phyloP scores from a whole-genome alignment of 1,139 yeast genomes.

The Yamadazyma atlantica region DNA sequence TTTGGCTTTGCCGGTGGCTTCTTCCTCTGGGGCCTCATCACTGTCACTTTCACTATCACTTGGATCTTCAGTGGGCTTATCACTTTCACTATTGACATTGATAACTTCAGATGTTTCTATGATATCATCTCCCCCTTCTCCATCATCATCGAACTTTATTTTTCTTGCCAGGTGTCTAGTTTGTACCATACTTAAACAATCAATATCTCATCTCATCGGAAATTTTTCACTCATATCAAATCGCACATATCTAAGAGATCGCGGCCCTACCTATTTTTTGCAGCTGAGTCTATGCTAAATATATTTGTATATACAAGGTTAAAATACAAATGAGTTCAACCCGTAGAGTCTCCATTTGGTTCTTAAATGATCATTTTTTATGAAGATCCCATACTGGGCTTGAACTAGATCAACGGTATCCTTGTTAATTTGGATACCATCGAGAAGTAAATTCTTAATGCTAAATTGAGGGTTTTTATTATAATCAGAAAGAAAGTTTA shows the following conservation, averaged over 20 bases:
- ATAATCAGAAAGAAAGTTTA: conserved; percentile 25
- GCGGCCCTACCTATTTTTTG: too few relatives aligned
- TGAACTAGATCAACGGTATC: conserved; percentile 29
- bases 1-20: conserved; percentile 32
- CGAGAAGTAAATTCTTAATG: conserved; percentile 27
- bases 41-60: conserved; percentile 27
- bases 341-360: conserved; percentile 40
- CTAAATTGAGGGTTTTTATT: conserved; percentile 6
- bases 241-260: too few relatives aligned
- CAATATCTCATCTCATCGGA: conserved; percentile 9
- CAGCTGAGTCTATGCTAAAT: background rate
- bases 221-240: background rate
- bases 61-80: conserved; percentile 8
- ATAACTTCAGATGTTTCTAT: background rate
- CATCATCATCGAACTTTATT: conserved; percentile 28
- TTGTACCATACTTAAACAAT: conserved; percentile 19
- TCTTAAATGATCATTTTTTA: conserved; percentile 28
- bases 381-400: conserved; percentile 19
- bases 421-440: conserved; percentile 36
- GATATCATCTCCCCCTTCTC: conserved; percentile 20
- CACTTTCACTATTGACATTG: conserved; percentile 4
- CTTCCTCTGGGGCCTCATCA: conserved; percentile 54
- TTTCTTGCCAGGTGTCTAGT: conserved; percentile 26
- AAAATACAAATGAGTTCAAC: conserved; percentile 25
- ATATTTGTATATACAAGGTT: background rate